Percentiles rank a stretch among this genome's conserved stretches.
These are phyloP conservation scores for Madurella mycetomatis DNA, from an alignment of 2,329 filamentous ascomycete genomes.

Conservation along the genomic window DNA sequence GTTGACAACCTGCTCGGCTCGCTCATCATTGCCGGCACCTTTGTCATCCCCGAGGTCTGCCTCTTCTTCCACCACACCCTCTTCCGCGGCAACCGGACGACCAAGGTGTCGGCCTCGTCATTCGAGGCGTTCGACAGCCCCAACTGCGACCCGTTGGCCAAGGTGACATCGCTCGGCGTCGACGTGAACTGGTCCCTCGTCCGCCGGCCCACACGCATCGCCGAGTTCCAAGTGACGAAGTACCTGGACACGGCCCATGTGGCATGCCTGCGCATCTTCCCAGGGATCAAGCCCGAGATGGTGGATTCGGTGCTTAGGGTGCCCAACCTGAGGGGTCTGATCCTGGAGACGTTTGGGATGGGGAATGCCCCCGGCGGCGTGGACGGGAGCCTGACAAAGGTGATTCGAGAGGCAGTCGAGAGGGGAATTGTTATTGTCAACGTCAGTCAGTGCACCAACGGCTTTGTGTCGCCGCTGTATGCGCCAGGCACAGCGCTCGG, in stretches of 20 bases:
- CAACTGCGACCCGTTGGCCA: slow-evolving; percentile 78
- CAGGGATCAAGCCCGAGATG: slow-evolving; percentile 91
- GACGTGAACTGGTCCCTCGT: slow-evolving; percentile 78
- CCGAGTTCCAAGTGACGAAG: slow-evolving; percentile 68
- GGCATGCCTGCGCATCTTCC: slow-evolving; percentile 84
- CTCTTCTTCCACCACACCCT: slow-evolving; percentile 91
- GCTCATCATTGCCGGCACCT: slow-evolving; percentile 85
- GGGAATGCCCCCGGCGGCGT: slow-evolving; percentile 83
- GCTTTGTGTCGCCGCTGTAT: slow-evolving; percentile 74
- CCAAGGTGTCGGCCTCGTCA: slow-evolving; percentile 80
- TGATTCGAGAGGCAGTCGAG: slow-evolving; percentile 71
- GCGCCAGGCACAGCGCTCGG: slow-evolving; percentile 73
- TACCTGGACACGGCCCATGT: slow-evolving; percentile 83
- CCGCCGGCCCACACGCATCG: slow-evolving; percentile 66
- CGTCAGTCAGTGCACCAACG: slow-evolving; percentile 80
- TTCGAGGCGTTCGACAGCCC: slow-evolving; percentile 86
- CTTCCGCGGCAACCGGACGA: slow-evolving; percentile 82
- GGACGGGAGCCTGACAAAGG: slow-evolving; percentile 72
- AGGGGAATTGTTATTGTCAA: slow-evolving; percentile 84
- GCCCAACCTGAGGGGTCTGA: slow-evolving; percentile 72
- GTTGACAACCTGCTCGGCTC: slow-evolving; percentile 86
- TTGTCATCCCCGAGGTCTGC: slow-evolving; percentile 88
- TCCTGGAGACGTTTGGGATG: slow-evolving; percentile 89
- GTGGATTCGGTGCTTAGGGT: slow-evolving; percentile 76
- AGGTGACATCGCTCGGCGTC: slow-evolving; percentile 74